A percentile compares a stretch with the other conserved stretches of the same genome.
Conservation (phyloP, 1,139 yeast genomes). For the Yamadazyma atlantica region DNA sequence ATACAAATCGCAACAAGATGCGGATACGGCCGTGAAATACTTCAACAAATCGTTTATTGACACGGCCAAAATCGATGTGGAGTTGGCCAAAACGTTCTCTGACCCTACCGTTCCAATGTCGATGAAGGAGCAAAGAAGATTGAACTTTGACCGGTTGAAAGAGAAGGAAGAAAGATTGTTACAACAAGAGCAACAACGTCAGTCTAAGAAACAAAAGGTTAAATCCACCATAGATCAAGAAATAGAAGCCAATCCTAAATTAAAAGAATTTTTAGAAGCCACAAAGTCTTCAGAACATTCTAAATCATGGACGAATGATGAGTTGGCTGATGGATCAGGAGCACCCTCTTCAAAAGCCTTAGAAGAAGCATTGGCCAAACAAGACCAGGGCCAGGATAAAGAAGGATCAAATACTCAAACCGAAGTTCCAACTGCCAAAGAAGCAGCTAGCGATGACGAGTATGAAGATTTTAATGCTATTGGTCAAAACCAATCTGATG, state of each 20-base stretch:
- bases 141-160: constrained; percentile 52
- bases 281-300: constrained; percentile 71
- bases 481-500: constrained; percentile 16
- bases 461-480: constrained; percentile 50
- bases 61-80: constrained; percentile 77
- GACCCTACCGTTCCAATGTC: constrained; percentile 81
- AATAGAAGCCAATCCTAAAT: constrained; percentile 62
- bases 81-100: constrained; percentile 79
- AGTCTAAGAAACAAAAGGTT: constrained; percentile 24
- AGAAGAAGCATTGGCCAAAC: constrained; percentile 37
- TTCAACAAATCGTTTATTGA: constrained; percentile 81
- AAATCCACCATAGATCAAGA: constrained; percentile 50
- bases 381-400: constrained; percentile 14
- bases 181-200: constrained; percentile 44
- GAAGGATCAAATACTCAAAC: constrained; percentile 19
- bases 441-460: constrained; percentile 65
- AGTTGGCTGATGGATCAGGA: constrained; percentile 52
- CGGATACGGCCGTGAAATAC: constrained; percentile 72
- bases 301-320: constrained; percentile 78
- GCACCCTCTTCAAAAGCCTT: constrained; percentile 47
- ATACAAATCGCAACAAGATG: constrained; percentile 68
- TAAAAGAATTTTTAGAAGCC: constrained; percentile 78
- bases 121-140: constrained; percentile 60
- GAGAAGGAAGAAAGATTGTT: constrained; percentile 54
- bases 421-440: constrained; percentile 23